Percentiles rank a stretch among this genome's conserved stretches.
Conservation (phyloP, 2,329 filamentous ascomycete genomes). For the Stromatinia cepivora region DNA sequence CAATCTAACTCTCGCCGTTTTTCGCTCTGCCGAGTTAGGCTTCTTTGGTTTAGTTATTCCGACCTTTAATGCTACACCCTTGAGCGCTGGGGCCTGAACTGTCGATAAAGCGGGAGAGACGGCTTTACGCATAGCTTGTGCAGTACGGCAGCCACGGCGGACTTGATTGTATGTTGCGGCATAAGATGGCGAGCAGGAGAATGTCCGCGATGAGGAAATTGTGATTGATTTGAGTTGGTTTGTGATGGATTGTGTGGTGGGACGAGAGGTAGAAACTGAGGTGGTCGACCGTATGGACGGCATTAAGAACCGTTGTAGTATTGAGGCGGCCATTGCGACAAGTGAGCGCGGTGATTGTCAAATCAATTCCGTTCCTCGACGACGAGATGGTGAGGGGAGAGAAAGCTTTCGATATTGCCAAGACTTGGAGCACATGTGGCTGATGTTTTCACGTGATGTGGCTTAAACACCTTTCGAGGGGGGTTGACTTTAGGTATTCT, state of each 20-base stretch:
- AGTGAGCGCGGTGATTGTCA: background rate
- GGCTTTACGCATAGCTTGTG: constrained; percentile 79
- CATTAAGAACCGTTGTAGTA: constrained; percentile 2
- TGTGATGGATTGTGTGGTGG: background rate
- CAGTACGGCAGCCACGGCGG: constrained; percentile 66
- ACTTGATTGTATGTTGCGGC: constrained; percentile 18
- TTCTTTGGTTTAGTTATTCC: constrained; percentile 96
- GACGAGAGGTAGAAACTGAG: background rate
- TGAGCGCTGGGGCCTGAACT: constrained; percentile 74
- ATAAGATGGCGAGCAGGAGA: constrained; percentile 4
- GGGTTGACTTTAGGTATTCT: background rate
- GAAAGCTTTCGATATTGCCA: constrained; percentile 16
- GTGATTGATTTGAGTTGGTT: constrained; percentile 35
- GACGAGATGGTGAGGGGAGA: constrained; percentile 4
- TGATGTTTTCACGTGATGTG: background rate
- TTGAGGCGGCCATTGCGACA: constrained; percentile 1
- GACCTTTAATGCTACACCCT: constrained; percentile 94
- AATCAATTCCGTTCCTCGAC: background rate
- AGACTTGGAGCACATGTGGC: background rate
- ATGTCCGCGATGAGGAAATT: constrained; percentile 40
- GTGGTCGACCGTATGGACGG: background rate
- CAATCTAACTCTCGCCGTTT: constrained; percentile 88
- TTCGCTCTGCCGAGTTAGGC: constrained; percentile 95
- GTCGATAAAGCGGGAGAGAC: constrained; percentile 80
- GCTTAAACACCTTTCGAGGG: no score